phyloP scores from a whole-genome alignment of 176 grass and related monocot genomes.

The Microstegium vimineum region DNA sequence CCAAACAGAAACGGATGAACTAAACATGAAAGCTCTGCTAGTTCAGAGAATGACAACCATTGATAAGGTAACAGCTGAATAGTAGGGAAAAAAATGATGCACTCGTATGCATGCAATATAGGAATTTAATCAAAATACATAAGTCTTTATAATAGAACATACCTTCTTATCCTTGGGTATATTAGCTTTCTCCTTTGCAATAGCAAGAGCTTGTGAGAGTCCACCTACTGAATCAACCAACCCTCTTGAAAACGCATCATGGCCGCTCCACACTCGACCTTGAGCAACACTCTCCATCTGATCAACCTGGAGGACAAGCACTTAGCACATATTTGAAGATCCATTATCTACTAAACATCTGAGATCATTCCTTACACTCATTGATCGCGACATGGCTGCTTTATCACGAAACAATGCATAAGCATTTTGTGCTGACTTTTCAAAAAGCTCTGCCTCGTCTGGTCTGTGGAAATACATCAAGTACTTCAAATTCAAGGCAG shows the following conservation, averaged over 20 bases:
- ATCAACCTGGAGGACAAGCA: slow-evolving; percentile 63
- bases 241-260: slow-evolving; percentile 80
- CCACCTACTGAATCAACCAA: slow-evolving; percentile 95
- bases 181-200: slow-evolving; percentile 94
- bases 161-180: slow-evolving; percentile 84
- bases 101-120: not conserved
- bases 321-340: slow-evolving; percentile 27
- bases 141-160: slow-evolving; percentile 9
- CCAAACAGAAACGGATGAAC: slow-evolving; percentile 6
- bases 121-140: not conserved
- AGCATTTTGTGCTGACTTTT: slow-evolving; percentile 68
- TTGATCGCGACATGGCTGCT: slow-evolving; percentile 88
- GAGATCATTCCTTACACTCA: slow-evolving; percentile 61
- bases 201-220: slow-evolving; percentile 78
- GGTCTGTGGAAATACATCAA: slow-evolving; percentile 48
- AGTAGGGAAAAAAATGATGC: not conserved
- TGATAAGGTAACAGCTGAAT: slow-evolving; percentile 7
- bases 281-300: slow-evolving; percentile 96
- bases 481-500: slow-evolving; percentile 14
- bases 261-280: slow-evolving; percentile 92
- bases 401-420: slow-evolving; percentile 88
- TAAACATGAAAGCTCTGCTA: slow-evolving; percentile 1
- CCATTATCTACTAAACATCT: slow-evolving; percentile 19
- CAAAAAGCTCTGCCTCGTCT: slow-evolving; percentile 83
- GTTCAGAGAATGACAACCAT: slow-evolving; percentile 10